These are phyloP conservation scores for Nigrograna mackinnonii DNA, from an alignment of 2,329 filamentous ascomycete species.

Conservation along the genomic window DNA sequence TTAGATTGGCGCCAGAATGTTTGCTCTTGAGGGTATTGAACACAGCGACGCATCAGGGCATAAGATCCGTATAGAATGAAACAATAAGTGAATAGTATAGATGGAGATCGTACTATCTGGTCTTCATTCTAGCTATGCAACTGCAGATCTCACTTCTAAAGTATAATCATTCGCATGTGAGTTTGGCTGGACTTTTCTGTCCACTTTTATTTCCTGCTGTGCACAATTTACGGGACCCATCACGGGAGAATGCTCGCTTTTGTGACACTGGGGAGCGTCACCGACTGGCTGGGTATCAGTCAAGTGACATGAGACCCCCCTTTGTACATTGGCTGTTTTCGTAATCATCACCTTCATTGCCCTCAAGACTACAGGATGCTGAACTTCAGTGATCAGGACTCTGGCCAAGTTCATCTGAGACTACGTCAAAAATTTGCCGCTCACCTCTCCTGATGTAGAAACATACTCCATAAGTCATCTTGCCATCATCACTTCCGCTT, in stretches of 20 bases:
- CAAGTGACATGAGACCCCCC: slow-evolving; percentile 10
- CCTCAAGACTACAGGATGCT: slow-evolving; percentile 2
- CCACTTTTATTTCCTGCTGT: background rate
- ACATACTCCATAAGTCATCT: no score
- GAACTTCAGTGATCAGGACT: slow-evolving; percentile 5
- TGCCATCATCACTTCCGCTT: no score
- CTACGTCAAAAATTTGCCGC: slow-evolving; percentile 1
- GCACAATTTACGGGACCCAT: slow-evolving; percentile 4
- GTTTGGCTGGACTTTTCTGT: no score
- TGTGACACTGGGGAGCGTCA: slow-evolving; percentile 13
- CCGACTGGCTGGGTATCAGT: slow-evolving; percentile 6
- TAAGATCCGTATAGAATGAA: no score
- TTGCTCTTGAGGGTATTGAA: background rate
- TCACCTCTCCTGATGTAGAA: slow-evolving; percentile 10
- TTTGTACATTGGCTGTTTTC: slow-evolving; percentile 26
- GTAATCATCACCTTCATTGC: slow-evolving; percentile 8
- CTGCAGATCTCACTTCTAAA: no score
- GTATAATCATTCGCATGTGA: no score
- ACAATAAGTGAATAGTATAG: no score
- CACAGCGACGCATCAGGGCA: no score
- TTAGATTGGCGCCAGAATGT: slow-evolving; percentile 4
- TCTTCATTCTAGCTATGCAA: no score
- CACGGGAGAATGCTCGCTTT: slow-evolving; percentile 1
- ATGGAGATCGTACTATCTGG: no score
- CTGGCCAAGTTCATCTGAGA: slow-evolving; percentile 9